Conservation (phyloP, 2,329 filamentous ascomycete genomes). For the Dactylellina leptospora region DNA sequence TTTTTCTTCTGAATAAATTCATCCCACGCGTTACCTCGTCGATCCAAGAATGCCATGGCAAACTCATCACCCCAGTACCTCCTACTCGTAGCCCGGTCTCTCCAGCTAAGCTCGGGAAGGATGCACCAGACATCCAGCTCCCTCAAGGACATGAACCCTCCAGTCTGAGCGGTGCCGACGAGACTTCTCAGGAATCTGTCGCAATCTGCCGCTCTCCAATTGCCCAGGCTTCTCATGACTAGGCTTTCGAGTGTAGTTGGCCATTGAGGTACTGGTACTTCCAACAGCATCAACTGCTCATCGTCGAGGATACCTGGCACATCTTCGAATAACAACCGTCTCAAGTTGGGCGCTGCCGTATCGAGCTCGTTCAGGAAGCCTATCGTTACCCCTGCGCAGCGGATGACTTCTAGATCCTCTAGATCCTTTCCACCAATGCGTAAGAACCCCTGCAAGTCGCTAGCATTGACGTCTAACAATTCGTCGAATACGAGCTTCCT, state of each 20-base stretch:
- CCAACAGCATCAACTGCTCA: slow-evolving; percentile 17
- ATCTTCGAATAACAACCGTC: slow-evolving; percentile 36
- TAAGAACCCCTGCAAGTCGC: slow-evolving; percentile 23
- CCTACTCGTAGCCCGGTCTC: slow-evolving; percentile 37
- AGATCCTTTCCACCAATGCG: slow-evolving; percentile 24
- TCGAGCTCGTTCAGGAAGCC: slow-evolving; percentile 37
- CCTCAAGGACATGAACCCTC: slow-evolving; percentile 33
- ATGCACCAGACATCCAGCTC: slow-evolving; percentile 50
- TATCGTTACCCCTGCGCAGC: slow-evolving; percentile 16
- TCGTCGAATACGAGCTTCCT: slow-evolving; percentile 20
- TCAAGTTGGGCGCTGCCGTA: slow-evolving; percentile 33
- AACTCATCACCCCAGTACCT: slow-evolving; percentile 48
- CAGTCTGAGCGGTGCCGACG: slow-evolving; percentile 20
- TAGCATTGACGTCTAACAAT: slow-evolving; percentile 3
- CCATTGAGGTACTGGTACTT: slow-evolving; percentile 41
- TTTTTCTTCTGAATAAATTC: slow-evolving; percentile 43
- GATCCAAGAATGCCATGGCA: slow-evolving; percentile 40
- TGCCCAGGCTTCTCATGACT: slow-evolving; percentile 39
- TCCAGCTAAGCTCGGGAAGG: slow-evolving; percentile 43
- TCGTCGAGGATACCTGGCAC: slow-evolving; percentile 23
- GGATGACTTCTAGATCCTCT: slow-evolving; percentile 30
- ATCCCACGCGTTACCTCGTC: slow-evolving; percentile 30
- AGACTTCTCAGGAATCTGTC: slow-evolving; percentile 33
- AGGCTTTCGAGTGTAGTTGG: slow-evolving; percentile 36
- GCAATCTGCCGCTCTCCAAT: slow-evolving; percentile 38